Base-by-base conservation (phyloP, 345 rosid species). In the Pugionium cornutum region DNA sequence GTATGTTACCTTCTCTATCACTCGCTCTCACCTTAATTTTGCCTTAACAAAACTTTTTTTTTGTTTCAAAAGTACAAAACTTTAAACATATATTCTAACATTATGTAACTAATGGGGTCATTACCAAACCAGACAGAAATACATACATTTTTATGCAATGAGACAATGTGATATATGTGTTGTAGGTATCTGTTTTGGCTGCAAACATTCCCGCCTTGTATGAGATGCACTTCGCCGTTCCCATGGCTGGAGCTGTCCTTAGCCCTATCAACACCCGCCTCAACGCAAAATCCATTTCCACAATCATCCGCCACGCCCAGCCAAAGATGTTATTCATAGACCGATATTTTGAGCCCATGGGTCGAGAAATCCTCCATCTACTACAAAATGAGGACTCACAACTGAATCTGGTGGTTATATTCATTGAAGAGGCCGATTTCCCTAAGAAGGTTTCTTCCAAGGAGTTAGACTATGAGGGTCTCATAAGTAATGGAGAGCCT, bases 201-300 rank as follows among this genome's bases (percentile, higher is more conserved):
- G 97, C 92, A 1, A 92, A 86, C 57, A 29, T 84, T 58, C 98
- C 97, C 0, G 98, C 97, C 7, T 53, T 80, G 78, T 89, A 86
- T 65, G 98, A 92, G 83, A 77, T 84, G 91, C 97, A 92, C 70
- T 92, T 92, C 41, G 87, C 85, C 0, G 89, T 89, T 52, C 97
- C 97, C 2, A 92, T 89, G 91, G 87, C 94, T 0, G 87, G 97
- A 4, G 98, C 91, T 0, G 78, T 89, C 33, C 86, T 92, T 33
- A 92, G 89, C 69, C 67, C 94, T 27, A 83, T 92, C 31, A 92
- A 92, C 62, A 80, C 83, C 0, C 76, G 96, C 32, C 88, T 92
- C 0, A 88, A 89, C 18, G 87, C 89, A 9, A 81, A 69, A 56
- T 86, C 52, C 66, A 65, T 89, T 2, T 82, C 90, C 72, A 62